Conservation (phyloP, 352 stramenopile species). For the Pythium angustatum region DNA sequence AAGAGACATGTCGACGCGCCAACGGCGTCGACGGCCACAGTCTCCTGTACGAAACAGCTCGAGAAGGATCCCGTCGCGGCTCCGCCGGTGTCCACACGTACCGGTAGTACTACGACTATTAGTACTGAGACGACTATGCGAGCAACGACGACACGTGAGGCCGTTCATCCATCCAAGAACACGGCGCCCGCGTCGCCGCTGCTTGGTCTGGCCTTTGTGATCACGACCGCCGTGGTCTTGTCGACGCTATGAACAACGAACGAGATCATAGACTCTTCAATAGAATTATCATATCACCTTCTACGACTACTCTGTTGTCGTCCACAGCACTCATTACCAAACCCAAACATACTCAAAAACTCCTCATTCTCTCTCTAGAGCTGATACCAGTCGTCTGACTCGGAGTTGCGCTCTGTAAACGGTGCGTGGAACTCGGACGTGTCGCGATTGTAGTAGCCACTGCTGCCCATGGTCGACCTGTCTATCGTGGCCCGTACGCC, state of each 20-base stretch:
- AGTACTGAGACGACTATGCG: too few species aligned
- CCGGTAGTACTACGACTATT: too few species aligned
- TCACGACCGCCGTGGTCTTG: slow-evolving; percentile 1
- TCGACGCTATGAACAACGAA: neutral
- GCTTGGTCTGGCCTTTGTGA: neutral
- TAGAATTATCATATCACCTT: neutral
- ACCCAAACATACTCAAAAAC: neutral
- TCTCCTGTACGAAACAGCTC: too few species aligned
- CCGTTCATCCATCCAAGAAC: neutral
- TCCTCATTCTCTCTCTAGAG: neutral
- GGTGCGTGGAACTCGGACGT: slow-evolving; percentile 21
- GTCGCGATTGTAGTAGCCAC: slow-evolving; percentile 5
- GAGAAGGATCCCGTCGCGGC: too few species aligned
- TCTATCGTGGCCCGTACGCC: too few species aligned
- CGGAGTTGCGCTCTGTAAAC: slow-evolving; percentile 22
- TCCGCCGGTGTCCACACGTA: too few species aligned
- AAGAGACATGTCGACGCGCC: too few species aligned
- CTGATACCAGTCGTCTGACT: slow-evolving; percentile 20
- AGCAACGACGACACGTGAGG: neutral
- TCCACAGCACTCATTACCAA: too few species aligned
- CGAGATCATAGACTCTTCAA: neutral
- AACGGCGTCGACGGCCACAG: too few species aligned
- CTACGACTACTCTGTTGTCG: too few species aligned
- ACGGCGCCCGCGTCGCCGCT: neutral
- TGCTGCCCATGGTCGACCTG: slow-evolving; percentile 8